A percentile compares a stretch with the other conserved stretches of the same genome.
phyloP scores from a whole-genome alignment of 2,329 filamentous ascomycete species.

The Fusarium pseudocircinatum region DNA sequence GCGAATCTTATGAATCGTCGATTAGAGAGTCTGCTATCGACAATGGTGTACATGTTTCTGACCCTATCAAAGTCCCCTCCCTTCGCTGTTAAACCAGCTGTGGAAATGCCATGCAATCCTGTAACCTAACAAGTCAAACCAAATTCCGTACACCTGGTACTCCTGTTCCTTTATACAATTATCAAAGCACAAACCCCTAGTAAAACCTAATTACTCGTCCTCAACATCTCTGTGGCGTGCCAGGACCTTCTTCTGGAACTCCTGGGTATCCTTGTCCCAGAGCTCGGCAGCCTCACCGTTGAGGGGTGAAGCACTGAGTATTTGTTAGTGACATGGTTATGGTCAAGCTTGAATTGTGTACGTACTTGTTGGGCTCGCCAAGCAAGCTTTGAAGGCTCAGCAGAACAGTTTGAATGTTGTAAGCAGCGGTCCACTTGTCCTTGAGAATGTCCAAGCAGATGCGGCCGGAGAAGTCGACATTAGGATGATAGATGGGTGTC shows the following conservation, averaged over 20 bases:
- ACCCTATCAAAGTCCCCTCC: constrained; percentile 33
- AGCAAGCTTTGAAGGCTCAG: constrained; percentile 94
- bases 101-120: constrained; percentile 47
- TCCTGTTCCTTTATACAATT: constrained; percentile 53
- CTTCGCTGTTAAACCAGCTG: constrained; percentile 29
- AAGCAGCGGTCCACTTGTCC: constrained; percentile 98
- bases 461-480: constrained; percentile 95
- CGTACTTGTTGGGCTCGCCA: constrained; percentile 98
- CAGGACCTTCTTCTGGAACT: constrained; percentile 83
- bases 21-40: constrained; percentile 42
- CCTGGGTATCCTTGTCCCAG: constrained; percentile 87
- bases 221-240: constrained; percentile 71
- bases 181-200: constrained; percentile 32
- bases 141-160: constrained; percentile 50
- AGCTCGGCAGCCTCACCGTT: constrained; percentile 97
- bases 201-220: constrained; percentile 60
- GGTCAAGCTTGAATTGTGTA: constrained; percentile 18
- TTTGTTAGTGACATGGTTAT: constrained; percentile 32
- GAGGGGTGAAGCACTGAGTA: constrained; percentile 78
- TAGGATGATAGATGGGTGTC: constrained; percentile 98
- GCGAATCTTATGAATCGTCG: constrained; percentile 39
- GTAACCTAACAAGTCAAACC: constrained; percentile 46
- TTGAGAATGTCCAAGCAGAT: constrained; percentile 99
- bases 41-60: constrained; percentile 40
- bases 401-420: constrained; percentile 94